These are phyloP conservation scores for Gardenia jasminoides DNA, from an alignment of 257 asterid genomes.

Conservation along the genomic window DNA sequence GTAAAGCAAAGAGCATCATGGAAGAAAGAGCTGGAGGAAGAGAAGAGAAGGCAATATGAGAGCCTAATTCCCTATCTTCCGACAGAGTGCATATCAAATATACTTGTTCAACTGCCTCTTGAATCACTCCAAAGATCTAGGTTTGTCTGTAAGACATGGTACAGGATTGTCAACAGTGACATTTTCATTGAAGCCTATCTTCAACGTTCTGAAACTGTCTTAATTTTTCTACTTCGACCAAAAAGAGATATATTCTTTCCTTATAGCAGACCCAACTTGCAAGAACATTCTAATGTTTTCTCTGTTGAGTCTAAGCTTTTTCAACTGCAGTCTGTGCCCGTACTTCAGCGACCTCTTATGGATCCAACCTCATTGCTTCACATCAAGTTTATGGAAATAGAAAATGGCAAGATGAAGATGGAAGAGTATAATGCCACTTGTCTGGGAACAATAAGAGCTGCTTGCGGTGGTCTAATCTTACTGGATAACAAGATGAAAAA, in stretches of 20 bases:
- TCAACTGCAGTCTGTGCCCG: slow-evolving; percentile 24
- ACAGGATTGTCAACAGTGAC: slow-evolving; percentile 32
- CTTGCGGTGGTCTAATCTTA: slow-evolving; percentile 43
- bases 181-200: slow-evolving; percentile 35
- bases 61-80: slow-evolving; percentile 35
- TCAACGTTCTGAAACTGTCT: slow-evolving; percentile 33
- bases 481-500: slow-evolving; percentile 31
- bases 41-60: slow-evolving; percentile 18
- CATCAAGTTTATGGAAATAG: slow-evolving; percentile 42
- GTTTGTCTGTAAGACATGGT: slow-evolving; percentile 35
- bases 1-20: slow-evolving; percentile 25
- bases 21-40: slow-evolving; percentile 27
- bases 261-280: slow-evolving; percentile 9
- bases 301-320: slow-evolving; percentile 43
- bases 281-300: slow-evolving; percentile 12
- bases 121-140: slow-evolving; percentile 28
- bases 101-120: slow-evolving; percentile 50
- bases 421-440: slow-evolving; percentile 42
- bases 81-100: slow-evolving; percentile 31
- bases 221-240: slow-evolving; percentile 33
- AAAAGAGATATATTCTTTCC: slow-evolving; percentile 3
- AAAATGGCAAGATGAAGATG: slow-evolving; percentile 28
- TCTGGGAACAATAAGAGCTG: slow-evolving; percentile 39
- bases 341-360: slow-evolving; percentile 23
- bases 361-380: slow-evolving; percentile 19